Evolutionary conservation across 768 basidiomycete genomes (phyloP).

Genomic region (Boletus edulis): DNA sequence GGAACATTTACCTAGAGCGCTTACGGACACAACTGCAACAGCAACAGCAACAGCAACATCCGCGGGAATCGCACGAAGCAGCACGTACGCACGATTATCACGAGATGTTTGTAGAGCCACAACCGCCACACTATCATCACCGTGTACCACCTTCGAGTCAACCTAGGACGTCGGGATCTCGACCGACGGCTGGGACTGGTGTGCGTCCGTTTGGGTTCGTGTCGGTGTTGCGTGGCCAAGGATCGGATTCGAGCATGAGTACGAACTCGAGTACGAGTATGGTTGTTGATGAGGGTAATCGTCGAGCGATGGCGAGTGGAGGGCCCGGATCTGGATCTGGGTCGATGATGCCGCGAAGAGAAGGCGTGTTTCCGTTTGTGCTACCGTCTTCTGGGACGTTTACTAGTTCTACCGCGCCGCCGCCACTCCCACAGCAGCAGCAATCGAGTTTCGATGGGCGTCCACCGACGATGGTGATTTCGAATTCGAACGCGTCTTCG

Average conservation of each 20-base stretch:
- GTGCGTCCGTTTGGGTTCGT: constrained; percentile 14
- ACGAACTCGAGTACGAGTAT: constrained; percentile 11
- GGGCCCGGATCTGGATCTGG: not conserved
- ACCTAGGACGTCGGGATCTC: constrained; percentile 2
- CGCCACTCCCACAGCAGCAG: not conserved
- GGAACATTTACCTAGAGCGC: constrained; percentile 10
- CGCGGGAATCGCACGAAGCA: constrained; percentile 2
- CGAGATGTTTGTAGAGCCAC: constrained; percentile 2
- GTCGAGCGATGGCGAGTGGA: constrained; percentile 5
- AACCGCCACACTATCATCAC: not conserved
- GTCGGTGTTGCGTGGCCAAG: constrained; percentile 16
- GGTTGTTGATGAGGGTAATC: constrained; percentile 11
- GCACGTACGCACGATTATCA: constrained; percentile 1
- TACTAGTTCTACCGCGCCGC: not conserved
- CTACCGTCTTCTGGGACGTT: constrained; percentile 11
- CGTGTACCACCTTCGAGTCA: constrained; percentile 12
- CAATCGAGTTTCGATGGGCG: constrained; percentile 6
- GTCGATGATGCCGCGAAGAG: constrained; percentile 8
- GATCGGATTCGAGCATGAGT: constrained; percentile 15
- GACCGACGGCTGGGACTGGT: constrained; percentile 2
- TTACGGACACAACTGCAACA: constrained; percentile 16
- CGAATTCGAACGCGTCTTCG: constrained; percentile 9
- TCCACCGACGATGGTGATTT: not conserved
- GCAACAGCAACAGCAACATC: constrained; percentile 6
- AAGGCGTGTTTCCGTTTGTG: constrained; percentile 6